These are phyloP conservation scores for Psidium friedrichsthalianum DNA, from an alignment of 345 rosid genomes.

Conservation along the genomic window DNA sequence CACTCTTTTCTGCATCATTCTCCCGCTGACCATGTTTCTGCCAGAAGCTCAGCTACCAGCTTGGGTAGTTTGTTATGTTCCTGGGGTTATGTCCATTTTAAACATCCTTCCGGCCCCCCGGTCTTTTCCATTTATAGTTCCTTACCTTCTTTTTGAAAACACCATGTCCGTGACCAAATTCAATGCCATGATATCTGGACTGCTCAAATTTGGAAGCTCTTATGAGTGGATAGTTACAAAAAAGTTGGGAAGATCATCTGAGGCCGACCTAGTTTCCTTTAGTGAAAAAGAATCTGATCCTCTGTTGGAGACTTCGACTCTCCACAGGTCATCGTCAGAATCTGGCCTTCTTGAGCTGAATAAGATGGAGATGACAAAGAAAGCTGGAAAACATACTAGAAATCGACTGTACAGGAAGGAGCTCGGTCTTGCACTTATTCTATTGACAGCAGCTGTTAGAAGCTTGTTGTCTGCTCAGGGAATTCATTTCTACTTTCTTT, in stretches of 20 bases:
- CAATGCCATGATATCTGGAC: constrained; percentile 91
- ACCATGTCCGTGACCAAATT: constrained; percentile 97
- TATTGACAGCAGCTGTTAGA: constrained; percentile 57
- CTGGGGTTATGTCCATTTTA: constrained; percentile 74
- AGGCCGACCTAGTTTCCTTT: constrained; percentile 67
- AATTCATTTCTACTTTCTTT: constrained; percentile 76
- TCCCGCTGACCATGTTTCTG: constrained; percentile 80
- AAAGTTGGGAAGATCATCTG: constrained; percentile 87
- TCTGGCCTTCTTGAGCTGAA: constrained; percentile 55
- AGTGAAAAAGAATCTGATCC: constrained; percentile 51
- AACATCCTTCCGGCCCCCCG: constrained; percentile 77
- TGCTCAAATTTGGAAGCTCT: constrained; percentile 70
- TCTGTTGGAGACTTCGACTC: constrained; percentile 14
- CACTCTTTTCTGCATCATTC: constrained; percentile 91
- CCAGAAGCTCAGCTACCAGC: constrained; percentile 88
- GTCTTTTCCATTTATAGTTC: constrained; percentile 86
- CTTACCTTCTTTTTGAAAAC: constrained; percentile 90
- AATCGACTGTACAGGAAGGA: constrained; percentile 69
- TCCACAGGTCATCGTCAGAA: constrained; percentile 54
- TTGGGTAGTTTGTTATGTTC: constrained; percentile 90
- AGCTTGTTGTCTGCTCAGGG: constrained; percentile 88
- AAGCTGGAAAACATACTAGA: constrained; percentile 22
- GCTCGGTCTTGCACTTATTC: constrained; percentile 56
- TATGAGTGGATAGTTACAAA: constrained; percentile 94
- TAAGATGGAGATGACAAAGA: constrained; percentile 43